Base-by-base conservation (phyloP, 202 grass and related monocot genomes). In the Setaria viridis region DNA sequence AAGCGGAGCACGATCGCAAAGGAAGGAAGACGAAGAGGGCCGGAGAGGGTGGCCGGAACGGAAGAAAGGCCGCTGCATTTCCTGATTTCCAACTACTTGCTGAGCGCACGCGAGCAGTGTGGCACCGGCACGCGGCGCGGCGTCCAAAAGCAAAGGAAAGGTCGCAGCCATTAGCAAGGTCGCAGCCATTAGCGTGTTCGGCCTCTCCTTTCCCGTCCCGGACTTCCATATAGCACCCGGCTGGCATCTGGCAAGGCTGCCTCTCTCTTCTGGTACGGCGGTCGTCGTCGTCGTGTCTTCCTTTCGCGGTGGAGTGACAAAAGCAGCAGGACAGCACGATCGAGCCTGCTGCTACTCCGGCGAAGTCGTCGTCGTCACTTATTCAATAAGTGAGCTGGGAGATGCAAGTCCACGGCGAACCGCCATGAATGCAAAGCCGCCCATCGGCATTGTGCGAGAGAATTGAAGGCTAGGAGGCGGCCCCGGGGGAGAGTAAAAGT, bases 211-310 rank as follows among this genome's bases (percentile, higher is more conserved):
- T 32, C 45, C 45, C 42, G 32, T 43, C 43, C 30, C 87, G 75
- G 76, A 67, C 49, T 88, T 80, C 67, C 74, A 88, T 30, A 14
- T 12, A 19, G 37, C 45, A 69, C 70, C 25, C 74, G 6, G 9
- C 13, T 19, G 5, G 42, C 73, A 2, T 45, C n/a, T 33, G 50
- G 19, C 51, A 89, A 70, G 45, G 82, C 70, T 70, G 86, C 72
- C 33, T 53, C 47, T 16, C 41, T 39, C 19, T 21, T 20, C 35
- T 19, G 35, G 34, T 77, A 76, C 74, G 74, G 19, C 19, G n/a
- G 72, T 39, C 6, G 35, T 43, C 65, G 62, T 43, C 72, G 39
- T 43, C 80, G 34, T 51, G 69, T 74, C 81, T 65, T 53, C 25
- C 50, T 42, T 63, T 10, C 43, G 30, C 59, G 45, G 19, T 35